phyloP scores from a whole-genome alignment of 139 green algal genomes.

The Coelastrella sp. region DNA sequence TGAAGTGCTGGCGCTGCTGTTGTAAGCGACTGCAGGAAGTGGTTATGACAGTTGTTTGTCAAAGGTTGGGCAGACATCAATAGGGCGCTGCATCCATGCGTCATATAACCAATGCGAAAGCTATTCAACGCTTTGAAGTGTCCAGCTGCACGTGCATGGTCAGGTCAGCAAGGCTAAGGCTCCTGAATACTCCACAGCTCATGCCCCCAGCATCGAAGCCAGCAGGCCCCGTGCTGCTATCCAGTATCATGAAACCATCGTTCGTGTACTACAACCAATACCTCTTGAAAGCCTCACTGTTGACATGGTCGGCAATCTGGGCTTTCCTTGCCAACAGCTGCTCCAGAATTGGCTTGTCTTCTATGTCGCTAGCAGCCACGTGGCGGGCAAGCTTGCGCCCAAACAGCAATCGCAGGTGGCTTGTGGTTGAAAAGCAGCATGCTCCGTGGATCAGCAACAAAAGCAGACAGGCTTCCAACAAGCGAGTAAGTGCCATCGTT shows the following conservation, averaged over 20 bases:
- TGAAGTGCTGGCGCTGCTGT: background rate
- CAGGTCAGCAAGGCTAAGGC: no score
- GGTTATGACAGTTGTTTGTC: background rate
- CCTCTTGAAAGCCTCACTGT: slow-evolving; percentile 8
- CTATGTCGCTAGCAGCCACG: no score
- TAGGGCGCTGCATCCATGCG: background rate
- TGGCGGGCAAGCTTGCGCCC: no score
- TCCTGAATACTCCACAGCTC: no score
- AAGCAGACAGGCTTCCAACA: no score
- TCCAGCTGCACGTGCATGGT: no score
- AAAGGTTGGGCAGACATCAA: background rate
- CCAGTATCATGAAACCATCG: background rate
- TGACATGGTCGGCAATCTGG: background rate
- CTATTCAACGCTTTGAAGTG: no score
- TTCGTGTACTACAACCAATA: background rate
- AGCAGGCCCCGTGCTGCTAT: background rate
- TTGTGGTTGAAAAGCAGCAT: no score
- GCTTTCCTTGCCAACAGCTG: slow-evolving; percentile 19
- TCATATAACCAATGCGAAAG: background rate
- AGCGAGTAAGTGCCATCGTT: no score
- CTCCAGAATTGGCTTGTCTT: background rate
- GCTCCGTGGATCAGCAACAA: no score
- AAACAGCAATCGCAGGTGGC: no score
- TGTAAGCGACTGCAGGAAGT: background rate
- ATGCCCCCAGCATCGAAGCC: background rate